Base-by-base conservation (phyloP, 2,329 filamentous ascomycete genomes). In the Phaeophleospora eucalypticola region DNA sequence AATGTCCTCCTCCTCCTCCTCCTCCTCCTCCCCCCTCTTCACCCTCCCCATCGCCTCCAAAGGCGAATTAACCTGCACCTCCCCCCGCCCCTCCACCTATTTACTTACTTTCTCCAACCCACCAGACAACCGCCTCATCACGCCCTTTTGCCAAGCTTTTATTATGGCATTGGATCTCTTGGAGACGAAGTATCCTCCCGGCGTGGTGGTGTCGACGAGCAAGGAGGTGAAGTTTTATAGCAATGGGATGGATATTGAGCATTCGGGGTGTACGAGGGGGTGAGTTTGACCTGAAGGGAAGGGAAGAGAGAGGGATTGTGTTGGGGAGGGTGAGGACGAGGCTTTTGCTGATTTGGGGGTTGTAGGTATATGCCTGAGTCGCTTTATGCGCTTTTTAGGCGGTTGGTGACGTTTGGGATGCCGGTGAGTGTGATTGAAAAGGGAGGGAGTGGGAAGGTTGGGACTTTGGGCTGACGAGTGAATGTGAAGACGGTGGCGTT, bases 401-500 rank as follows among this genome's bases (percentile, higher is more conserved):
- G 84, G 4, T 68, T 89, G 21, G 62, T 86, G 50, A 83, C 80
- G 43, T 91, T 82, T 62, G 86, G 87, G 12, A 89, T 90, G 86
- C 87, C 87, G 18, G n/a, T n/a, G n/a, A n/a, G n/a, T n/a, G n/a
- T n/a, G n/a, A n/a, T n/a, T n/a, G n/a, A n/a, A n/a, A n/a, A n/a
- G n/a, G n/a, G n/a, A n/a, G n/a, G n/a, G n/a, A n/a, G n/a, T n/a
- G n/a, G n/a, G n/a, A n/a, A n/a, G n/a, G n/a, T n/a, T n/a, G n/a
- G n/a, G n/a, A n/a, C n/a, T n/a, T n/a, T n/a, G n/a, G n/a, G n/a
- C n/a, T n/a, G n/a, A n/a, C n/a, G n/a, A n/a, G n/a, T n/a, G n/a
- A n/a, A n/a, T n/a, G n/a, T n/a, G n/a, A n/a, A n/a, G n/a, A 93
- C 87, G 2, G 68, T 93, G 41, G 83, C 86, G n/a, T 73, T 89